Base-by-base conservation (phyloP, 176 grass and related monocot species). In the Carex cristatella region DNA sequence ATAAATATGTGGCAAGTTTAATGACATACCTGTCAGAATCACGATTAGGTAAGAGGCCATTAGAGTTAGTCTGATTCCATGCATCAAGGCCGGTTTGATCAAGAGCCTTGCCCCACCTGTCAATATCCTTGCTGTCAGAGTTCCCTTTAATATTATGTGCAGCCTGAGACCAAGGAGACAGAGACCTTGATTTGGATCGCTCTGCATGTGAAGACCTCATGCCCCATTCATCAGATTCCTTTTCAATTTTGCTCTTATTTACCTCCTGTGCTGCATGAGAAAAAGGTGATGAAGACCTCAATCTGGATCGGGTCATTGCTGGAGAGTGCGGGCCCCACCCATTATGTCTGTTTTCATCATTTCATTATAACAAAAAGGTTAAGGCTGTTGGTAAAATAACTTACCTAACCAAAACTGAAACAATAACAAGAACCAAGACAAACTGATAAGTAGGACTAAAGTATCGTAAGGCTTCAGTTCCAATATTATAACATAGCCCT, bases 191-290 rank as follows among this genome's bases (percentile, higher is more conserved):
- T 77, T 28, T 77, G 11, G 73, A 77, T 33, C 9, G 48, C 4
- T 56, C 73, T 33, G 16, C 73, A 33, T 56, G 10, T 15, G 27
- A 55, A 77, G 73, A 77, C 1, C 28, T 77, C 46, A 48, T 2
- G 2, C 49, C 73, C 73, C 73, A 77, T 5, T 23, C 73, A 56
- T 77, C 73, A 77, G 73, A 77, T 56, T 77, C 73, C 27, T 77
- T 77, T 16, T 7, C 73, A 77, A 54, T 32, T 12, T 4, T 16
- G 19, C 49, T 56, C 49, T 56, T 56, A 11, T 77, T 56, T 32
- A 77, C 19, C 4, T 32, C 27, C 27, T 57, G 49, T 77, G 12
- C 5, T 4, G 38, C 16, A 13, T 77, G 73, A 77, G 23, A 33
- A 49, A 7, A 54, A 54, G 73, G 49, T 55, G 49, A 77, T 23